Evolutionary conservation across 768 basidiomycete species (phyloP).

Genomic region (Mycena amicta): DNA sequence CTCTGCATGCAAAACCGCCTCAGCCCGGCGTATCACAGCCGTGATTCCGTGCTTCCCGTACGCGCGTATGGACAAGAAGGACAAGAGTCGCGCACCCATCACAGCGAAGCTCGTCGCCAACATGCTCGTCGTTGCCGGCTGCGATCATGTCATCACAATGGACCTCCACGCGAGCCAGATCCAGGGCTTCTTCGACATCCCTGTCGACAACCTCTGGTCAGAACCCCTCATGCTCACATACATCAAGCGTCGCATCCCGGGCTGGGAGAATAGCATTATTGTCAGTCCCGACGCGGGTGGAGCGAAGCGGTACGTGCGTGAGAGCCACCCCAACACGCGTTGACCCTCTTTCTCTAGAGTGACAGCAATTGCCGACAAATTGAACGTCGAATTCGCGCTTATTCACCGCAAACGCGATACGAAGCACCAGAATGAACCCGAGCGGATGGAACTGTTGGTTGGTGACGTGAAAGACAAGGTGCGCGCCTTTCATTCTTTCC

Average conservation of each 20-base stretch:
- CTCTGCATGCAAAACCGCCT: slow-evolving; percentile 96
- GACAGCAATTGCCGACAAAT: slow-evolving; percentile 93
- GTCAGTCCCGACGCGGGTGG: slow-evolving; percentile 98
- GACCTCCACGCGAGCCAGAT: slow-evolving; percentile 97
- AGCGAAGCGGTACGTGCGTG: slow-evolving; percentile 92
- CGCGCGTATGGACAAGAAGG: slow-evolving; percentile 97
- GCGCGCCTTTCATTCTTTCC: slow-evolving; percentile 28
- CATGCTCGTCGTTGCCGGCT: slow-evolving; percentile 95
- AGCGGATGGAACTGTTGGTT: slow-evolving; percentile 91
- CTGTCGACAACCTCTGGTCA: slow-evolving; percentile 95
- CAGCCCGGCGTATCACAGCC: slow-evolving; percentile 93
- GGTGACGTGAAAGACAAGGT: slow-evolving; percentile 94
- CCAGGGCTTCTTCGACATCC: slow-evolving; percentile 98
- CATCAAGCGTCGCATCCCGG: slow-evolving; percentile 83
- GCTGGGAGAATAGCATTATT: slow-evolving; percentile 87
- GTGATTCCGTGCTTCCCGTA: slow-evolving; percentile 99
- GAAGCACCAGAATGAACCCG: slow-evolving; percentile 63
- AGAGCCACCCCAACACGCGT: too few relatives aligned
- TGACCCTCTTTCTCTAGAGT: slow-evolving; percentile 53
- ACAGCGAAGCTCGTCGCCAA: slow-evolving; percentile 98
- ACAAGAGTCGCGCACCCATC: slow-evolving; percentile 93
- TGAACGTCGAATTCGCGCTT: slow-evolving; percentile 92
- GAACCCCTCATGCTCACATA: slow-evolving; percentile 95
- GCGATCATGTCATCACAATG: slow-evolving; percentile 99
- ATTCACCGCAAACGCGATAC: slow-evolving; percentile 90